Evolutionary conservation across 495 filamentous ascomycete genomes (phyloP).

Genomic region (Annulohypoxylon nitens): DNA sequence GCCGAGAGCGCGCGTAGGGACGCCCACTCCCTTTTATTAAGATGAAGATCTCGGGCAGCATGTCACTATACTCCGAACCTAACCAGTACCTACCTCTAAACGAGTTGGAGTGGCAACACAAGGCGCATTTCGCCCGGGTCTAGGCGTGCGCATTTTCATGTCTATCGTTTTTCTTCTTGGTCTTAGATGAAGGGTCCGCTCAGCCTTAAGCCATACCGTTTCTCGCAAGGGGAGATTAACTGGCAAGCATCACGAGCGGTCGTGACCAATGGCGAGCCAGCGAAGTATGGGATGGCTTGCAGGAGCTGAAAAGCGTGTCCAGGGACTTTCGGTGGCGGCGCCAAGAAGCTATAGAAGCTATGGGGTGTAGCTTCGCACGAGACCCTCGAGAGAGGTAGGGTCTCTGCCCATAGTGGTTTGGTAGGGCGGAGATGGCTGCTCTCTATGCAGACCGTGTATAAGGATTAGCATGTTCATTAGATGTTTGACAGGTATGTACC

Average conservation of each 20-base stretch:
- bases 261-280: constrained; percentile 35
- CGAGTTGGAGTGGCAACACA: constrained; percentile 24
- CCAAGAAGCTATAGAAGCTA: constrained; percentile 49
- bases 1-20: constrained; percentile 23
- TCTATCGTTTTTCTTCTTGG: constrained; percentile 17
- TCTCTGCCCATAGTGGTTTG: constrained; percentile 30
- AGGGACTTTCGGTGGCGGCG: constrained; percentile 37
- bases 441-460: constrained; percentile 12
- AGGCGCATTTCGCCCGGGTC: constrained; percentile 23
- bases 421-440: constrained; percentile 23
- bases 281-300: constrained; percentile 39
- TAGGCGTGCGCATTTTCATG: constrained; percentile 20
- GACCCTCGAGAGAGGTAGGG: constrained; percentile 16
- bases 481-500: constrained; percentile 16
- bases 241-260: constrained; percentile 35
- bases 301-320: constrained; percentile 49
- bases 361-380: constrained; percentile 41
- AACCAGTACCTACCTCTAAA: constrained; percentile 6
- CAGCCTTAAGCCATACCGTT: constrained; percentile 47
- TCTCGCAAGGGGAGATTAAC: constrained; percentile 48
- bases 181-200: constrained; percentile 38
- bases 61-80: constrained; percentile 11
- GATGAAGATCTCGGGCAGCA: constrained; percentile 4
- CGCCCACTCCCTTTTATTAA: constrained; percentile 37
- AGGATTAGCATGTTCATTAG: constrained; percentile 22